Evolutionary conservation across 805 yeast genomes (phyloP).

Genomic region (Ogataea naganishii): DNA sequence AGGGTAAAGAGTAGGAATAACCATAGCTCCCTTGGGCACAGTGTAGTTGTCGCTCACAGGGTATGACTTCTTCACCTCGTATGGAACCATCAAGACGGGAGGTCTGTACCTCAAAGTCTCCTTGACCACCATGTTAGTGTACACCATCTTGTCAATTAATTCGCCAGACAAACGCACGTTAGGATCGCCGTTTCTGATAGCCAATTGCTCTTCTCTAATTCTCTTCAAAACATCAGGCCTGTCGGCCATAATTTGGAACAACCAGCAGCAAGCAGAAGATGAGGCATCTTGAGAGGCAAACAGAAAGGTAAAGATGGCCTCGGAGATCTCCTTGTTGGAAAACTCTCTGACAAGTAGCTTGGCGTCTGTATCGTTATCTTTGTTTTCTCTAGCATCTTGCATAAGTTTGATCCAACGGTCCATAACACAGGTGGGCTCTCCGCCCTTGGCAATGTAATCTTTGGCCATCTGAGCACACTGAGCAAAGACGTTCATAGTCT

Average conservation of each 20-base stretch:
- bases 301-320: slow-evolving; percentile 91
- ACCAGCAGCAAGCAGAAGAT: slow-evolving; percentile 95
- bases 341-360: slow-evolving; percentile 70
- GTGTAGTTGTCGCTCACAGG: slow-evolving; percentile 78
- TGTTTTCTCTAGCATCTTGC: slow-evolving; percentile 55
- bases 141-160: slow-evolving; percentile 77
- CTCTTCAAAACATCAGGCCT: slow-evolving; percentile 84
- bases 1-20: slow-evolving; percentile 92
- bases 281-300: slow-evolving; percentile 99
- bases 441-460: slow-evolving; percentile 67
- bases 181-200: slow-evolving; percentile 74
- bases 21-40: slow-evolving; percentile 96
- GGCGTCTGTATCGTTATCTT: slow-evolving; percentile 41
- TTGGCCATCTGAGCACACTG: slow-evolving; percentile 85
- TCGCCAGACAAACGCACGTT: slow-evolving; percentile 52
- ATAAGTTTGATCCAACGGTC: slow-evolving; percentile 90
- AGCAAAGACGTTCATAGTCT: slow-evolving; percentile 88
- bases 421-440: slow-evolving; percentile 80
- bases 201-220: slow-evolving; percentile 86
- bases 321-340: slow-evolving; percentile 85
- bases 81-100: slow-evolving; percentile 97
- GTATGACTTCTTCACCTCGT: slow-evolving; percentile 79
- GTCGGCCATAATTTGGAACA: slow-evolving; percentile 93
- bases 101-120: slow-evolving; percentile 94
- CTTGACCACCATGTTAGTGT: slow-evolving; percentile 84